phyloP scores from a whole-genome alignment of 345 rosid species.

The Boechera divaricarpa region DNA sequence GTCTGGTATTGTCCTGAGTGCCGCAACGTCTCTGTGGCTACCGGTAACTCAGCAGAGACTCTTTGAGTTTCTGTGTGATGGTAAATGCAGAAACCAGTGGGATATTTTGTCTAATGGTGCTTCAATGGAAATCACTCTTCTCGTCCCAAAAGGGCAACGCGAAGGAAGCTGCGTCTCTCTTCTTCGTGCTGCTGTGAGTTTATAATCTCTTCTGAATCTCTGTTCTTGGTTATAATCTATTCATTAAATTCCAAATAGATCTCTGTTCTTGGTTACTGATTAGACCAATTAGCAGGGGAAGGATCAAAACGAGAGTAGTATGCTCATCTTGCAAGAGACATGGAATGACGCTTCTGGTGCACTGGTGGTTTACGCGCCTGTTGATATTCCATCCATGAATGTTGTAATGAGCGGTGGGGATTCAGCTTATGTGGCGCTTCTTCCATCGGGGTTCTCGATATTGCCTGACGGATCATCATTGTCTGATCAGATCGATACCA shows the following conservation, averaged over 20 bases:
- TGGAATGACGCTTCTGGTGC: slow-evolving; percentile 65
- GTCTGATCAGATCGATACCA: slow-evolving; percentile 29
- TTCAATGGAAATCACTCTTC: slow-evolving; percentile 53
- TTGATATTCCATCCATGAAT: slow-evolving; percentile 53
- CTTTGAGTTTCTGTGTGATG: slow-evolving; percentile 65
- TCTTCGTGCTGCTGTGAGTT: slow-evolving; percentile 60
- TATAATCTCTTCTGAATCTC: background rate
- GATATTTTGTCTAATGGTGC: slow-evolving; percentile 61
- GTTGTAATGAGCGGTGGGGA: slow-evolving; percentile 60
- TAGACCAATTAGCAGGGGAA: slow-evolving; percentile 45
- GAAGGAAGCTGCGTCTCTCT: slow-evolving; percentile 55
- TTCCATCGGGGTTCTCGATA: slow-evolving; percentile 72
- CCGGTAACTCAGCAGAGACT: slow-evolving; percentile 56
- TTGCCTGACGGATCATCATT: slow-evolving; percentile 48
- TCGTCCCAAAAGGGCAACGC: slow-evolving; percentile 52
- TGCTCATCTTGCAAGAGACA: slow-evolving; percentile 71
- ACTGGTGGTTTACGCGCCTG: slow-evolving; percentile 66
- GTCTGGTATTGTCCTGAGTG: slow-evolving; percentile 59
- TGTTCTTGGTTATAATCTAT: background rate
- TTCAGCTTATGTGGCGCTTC: slow-evolving; percentile 48
- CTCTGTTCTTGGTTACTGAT: slow-evolving; percentile 17
- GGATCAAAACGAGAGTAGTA: slow-evolving; percentile 45
- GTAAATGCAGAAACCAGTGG: slow-evolving; percentile 59
- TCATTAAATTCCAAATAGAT: background rate
- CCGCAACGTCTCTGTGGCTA: slow-evolving; percentile 72